A percentile compares a stretch with the other conserved stretches of the same genome.
phyloP scores from a whole-genome alignment of 1,284 basidiomycete species.

The Ustilago bromivora region DNA sequence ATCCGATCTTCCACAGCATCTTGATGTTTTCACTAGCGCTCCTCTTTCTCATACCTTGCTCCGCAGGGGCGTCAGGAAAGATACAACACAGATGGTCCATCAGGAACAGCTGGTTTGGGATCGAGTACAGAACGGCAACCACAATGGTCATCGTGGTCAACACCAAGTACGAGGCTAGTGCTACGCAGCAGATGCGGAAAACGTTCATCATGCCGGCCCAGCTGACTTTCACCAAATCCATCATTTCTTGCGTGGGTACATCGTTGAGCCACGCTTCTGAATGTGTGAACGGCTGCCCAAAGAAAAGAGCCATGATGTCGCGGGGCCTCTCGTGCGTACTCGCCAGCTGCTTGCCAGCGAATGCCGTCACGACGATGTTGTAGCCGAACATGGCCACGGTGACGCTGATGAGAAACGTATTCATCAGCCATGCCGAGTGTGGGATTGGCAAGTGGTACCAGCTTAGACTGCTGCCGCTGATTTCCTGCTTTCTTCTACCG shows the following conservation, averaged over 20 bases:
- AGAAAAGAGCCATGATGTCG: not conserved
- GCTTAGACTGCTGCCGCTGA: not conserved
- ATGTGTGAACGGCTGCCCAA: not conserved
- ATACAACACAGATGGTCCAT: slow-evolving; percentile 22
- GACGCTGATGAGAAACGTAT: slow-evolving; percentile 19
- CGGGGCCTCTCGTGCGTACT: not conserved
- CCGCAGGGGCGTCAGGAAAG: slow-evolving; percentile 5
- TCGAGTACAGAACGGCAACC: slow-evolving; percentile 1
- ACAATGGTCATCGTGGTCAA: not conserved
- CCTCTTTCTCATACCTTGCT: not conserved
- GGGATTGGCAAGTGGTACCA: slow-evolving; percentile 29
- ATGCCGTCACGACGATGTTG: not conserved
- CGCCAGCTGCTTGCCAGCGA: not conserved
- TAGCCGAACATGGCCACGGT: slow-evolving; percentile 11
- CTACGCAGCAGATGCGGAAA: slow-evolving; percentile 14
- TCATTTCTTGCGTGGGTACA: slow-evolving; percentile 4
- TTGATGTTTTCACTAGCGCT: not conserved
- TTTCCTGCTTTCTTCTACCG: not conserved
- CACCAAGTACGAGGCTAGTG: slow-evolving; percentile 13
- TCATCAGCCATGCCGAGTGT: slow-evolving; percentile 24
- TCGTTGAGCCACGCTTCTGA: slow-evolving; percentile 16
- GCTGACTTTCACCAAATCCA: not conserved
- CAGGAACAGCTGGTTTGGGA: slow-evolving; percentile 29
- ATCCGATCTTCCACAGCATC: slow-evolving; percentile 17
- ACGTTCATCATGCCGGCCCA: slow-evolving; percentile 9